Conservation (phyloP, 345 rosid genomes). For the Odontarrhena argentea region DNA sequence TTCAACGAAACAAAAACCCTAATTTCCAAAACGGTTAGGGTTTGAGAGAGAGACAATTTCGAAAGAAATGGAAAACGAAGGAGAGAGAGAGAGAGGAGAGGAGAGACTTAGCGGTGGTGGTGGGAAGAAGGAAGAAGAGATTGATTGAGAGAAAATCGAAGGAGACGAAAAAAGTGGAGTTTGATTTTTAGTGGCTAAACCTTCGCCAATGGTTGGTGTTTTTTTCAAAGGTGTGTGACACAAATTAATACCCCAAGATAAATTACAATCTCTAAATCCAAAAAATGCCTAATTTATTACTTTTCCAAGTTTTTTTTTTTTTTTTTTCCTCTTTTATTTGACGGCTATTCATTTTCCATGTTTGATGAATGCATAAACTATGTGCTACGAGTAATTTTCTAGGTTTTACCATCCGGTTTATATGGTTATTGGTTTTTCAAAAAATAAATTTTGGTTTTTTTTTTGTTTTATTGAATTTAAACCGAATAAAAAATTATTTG, state of each 20-base stretch:
- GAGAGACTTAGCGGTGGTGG: slow-evolving; percentile 9
- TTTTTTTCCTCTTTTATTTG: not conserved
- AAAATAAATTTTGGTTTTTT: too few relatives aligned
- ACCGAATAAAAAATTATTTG: not conserved
- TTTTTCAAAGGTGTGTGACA: slow-evolving; percentile 23
- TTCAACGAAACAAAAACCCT: slow-evolving; percentile 34
- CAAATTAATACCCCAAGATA: slow-evolving; percentile 1
- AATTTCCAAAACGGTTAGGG: slow-evolving; percentile 31
- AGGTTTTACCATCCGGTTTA: not conserved
- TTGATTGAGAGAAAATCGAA: slow-evolving; percentile 18
- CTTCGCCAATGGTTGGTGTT: slow-evolving; percentile 37
- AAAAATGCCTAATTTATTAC: slow-evolving; percentile 1
- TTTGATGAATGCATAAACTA: not conserved
- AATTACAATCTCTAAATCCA: too few relatives aligned
- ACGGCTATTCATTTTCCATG: slow-evolving; percentile 32
- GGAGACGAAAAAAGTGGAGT: slow-evolving; percentile 31
- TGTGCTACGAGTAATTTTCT: not conserved
- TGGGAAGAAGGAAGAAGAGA: not conserved
- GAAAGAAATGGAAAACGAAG: not conserved
- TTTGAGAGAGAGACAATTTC: slow-evolving; percentile 24
- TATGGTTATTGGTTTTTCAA: too few relatives aligned
- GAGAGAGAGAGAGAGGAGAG: slow-evolving; percentile 8
- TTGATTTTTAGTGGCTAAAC: slow-evolving; percentile 38
- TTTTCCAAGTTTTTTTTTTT: not conserved
- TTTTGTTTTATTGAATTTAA: not conserved